These are phyloP conservation scores for Coniophora puteana DNA, from an alignment of 1,284 basidiomycete species.

Conservation along the genomic window DNA sequence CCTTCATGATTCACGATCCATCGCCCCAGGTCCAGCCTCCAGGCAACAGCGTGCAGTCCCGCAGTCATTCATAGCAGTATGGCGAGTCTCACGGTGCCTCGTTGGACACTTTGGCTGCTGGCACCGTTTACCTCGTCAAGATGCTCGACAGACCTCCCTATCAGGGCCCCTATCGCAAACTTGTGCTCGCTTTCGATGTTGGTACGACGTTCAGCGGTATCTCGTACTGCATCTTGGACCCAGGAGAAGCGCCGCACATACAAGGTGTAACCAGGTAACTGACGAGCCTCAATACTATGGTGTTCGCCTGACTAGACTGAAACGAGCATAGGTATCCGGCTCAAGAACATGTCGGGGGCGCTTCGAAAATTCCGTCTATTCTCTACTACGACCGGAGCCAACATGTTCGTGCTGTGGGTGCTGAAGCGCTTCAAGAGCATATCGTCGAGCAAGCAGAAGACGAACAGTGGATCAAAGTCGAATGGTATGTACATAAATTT, in stretches of 20 bases:
- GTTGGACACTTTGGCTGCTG: too few relatives aligned
- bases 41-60: too few relatives aligned
- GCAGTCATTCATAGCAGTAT: too few relatives aligned
- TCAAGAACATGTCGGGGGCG: constrained; percentile 35
- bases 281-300: constrained; percentile 9
- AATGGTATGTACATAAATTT: constrained; percentile 37
- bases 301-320: constrained; percentile 1
- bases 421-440: constrained; percentile 44
- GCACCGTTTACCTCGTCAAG: constrained; percentile 8
- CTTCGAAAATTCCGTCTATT: constrained; percentile 55
- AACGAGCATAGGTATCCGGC: constrained; percentile 34
- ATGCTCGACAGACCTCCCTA: constrained; percentile 32
- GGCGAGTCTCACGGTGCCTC: too few relatives aligned
- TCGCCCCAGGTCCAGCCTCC: too few relatives aligned
- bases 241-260: constrained; percentile 44
- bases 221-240: constrained; percentile 42
- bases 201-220: constrained; percentile 52
- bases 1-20: too few relatives aligned
- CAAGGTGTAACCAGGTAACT: constrained; percentile 42
- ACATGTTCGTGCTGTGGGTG: constrained; percentile 43
- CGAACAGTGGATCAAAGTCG: constrained; percentile 41
- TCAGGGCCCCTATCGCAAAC: constrained; percentile 30
- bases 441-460: constrained; percentile 41
- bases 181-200: constrained; percentile 48
- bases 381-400: constrained; percentile 50